A percentile compares a stretch with the other conserved stretches of the same genome.
Evolutionary conservation across 495 filamentous ascomycete species (phyloP).

Genomic region (Chlorociboria aeruginascens): DNA sequence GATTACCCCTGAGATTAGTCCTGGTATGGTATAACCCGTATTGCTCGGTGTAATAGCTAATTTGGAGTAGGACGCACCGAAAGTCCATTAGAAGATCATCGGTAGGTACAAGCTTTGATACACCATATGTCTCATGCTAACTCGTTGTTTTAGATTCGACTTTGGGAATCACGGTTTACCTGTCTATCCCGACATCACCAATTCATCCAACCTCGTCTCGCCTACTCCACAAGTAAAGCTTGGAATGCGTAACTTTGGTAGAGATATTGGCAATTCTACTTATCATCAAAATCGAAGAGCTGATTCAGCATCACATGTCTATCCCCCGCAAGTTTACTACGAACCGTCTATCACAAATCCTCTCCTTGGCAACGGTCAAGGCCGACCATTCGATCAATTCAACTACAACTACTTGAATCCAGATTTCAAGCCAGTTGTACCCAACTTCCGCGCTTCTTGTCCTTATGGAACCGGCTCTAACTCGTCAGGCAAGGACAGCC

Average conservation of each 20-base stretch:
- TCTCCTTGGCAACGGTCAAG: too few species aligned
- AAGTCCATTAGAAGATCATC: constrained; percentile 20
- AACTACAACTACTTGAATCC: not conserved
- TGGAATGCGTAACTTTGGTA: constrained; percentile 4
- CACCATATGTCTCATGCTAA: not conserved
- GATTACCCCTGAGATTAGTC: constrained; percentile 18
- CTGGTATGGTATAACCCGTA: constrained; percentile 12
- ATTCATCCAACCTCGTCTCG: not conserved
- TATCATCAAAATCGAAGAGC: not conserved
- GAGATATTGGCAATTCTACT: constrained; percentile 8
- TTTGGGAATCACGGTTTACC: constrained; percentile 9
- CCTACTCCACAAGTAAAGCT: constrained; percentile 10
- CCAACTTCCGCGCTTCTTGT: not conserved
- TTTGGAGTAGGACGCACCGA: constrained; percentile 16
- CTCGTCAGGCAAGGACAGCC: not conserved
- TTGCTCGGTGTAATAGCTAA: not conserved
- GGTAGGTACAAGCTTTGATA: constrained; percentile 11
- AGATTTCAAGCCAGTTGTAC: constrained; percentile 1
- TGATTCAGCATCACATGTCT: constrained; percentile 8
- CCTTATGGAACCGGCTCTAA: not conserved
- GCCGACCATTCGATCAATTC: constrained; percentile 11
- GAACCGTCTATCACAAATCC: constrained; percentile 28
- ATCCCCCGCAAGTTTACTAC: constrained; percentile 20
- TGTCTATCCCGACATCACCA: not conserved
- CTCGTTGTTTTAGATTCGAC: constrained; percentile 8